Evolutionary conservation across 2,329 filamentous ascomycete genomes (phyloP).

Genomic region (Remersonia thermophila): DNA sequence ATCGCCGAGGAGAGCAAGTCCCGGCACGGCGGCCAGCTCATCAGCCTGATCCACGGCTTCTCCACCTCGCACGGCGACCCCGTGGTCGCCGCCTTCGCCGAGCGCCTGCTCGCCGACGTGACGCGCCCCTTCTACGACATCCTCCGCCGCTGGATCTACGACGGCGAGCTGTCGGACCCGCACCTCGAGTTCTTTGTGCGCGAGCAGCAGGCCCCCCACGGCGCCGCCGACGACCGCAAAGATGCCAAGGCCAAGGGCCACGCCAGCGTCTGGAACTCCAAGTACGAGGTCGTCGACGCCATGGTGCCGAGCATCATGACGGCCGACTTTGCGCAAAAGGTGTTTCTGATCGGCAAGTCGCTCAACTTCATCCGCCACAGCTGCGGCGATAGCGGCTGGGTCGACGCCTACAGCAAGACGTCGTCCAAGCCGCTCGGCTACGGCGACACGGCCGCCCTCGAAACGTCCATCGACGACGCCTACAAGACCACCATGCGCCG

Average conservation of each 20-base stretch:
- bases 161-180: constrained; percentile 93
- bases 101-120: constrained; percentile 73
- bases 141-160: constrained; percentile 92
- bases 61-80: constrained; percentile 91
- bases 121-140: constrained; percentile 96
- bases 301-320: constrained; percentile 94
- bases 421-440: constrained; percentile 87
- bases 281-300: constrained; percentile 71
- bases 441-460: constrained; percentile 82
- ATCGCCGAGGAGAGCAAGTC: constrained; percentile 85
- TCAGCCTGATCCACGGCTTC: constrained; percentile 86
- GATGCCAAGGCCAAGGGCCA: constrained; percentile 47
- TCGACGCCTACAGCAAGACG: constrained; percentile 86
- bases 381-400: constrained; percentile 88
- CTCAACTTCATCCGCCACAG: constrained; percentile 96
- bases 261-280: constrained; percentile 95
- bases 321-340: constrained; percentile 85
- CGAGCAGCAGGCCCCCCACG: constrained; percentile 48
- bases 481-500: constrained; percentile 98
- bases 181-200: constrained; percentile 92
- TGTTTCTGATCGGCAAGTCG: constrained; percentile 94
- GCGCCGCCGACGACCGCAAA: constrained; percentile 32
- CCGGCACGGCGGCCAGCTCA: constrained; percentile 77
- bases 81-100: constrained; percentile 85
- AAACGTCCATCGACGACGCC: constrained; percentile 88